Evolutionary conservation across 495 filamentous ascomycete genomes (phyloP), one percentile per base, ranked within the genome.

Genomic region (Mytilinidion resinicola): DNA sequence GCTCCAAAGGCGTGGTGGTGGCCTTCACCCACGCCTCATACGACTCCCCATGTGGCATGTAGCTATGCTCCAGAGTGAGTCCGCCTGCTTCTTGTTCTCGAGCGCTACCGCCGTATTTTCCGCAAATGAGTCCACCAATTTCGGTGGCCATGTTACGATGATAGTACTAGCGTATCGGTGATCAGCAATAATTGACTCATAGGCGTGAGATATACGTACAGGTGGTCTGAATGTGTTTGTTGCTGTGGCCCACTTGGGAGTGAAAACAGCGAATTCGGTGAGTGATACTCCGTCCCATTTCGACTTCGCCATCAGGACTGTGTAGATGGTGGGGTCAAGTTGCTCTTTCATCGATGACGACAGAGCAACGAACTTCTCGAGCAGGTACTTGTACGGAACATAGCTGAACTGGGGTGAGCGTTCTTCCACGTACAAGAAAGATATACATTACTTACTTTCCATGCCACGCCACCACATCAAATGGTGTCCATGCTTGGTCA

Each of bases 241-340:
- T 4, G 30, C 44, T 17, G 25, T 35, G 38, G 48, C 38, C 19
- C 39, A 49, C 30, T 50, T 47, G 3, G 54, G 54, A 10, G 54
- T 47, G 35, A 56, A 56, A 19, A 56, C 46, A n/a, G 48, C 37
- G 35, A 56, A 56, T 19, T 56, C 54, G 1, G 54, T 39, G 8
- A 56, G 30, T 1, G 54, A 47, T 11, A 39, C 46, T 9, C 54
- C 54, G 7, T 39, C 37, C 5, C 37, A 11, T 20, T 43, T 39
- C 10, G 54, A 56, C 17, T 42, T 39, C 4, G 54, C 42, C 10
- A 25, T 56, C 4, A 56, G 54, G 4, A 56, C 54, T n/a, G 37
- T 43, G 30, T 56, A 56, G 38, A 56, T 56, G 19, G 54, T 48
- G 19, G 54, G 54, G n/a, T 56, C 54, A 1, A 43, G 37, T 15